phyloP scores from a whole-genome alignment of 345 rosid species.

The Schrenkiella parvula region DNA sequence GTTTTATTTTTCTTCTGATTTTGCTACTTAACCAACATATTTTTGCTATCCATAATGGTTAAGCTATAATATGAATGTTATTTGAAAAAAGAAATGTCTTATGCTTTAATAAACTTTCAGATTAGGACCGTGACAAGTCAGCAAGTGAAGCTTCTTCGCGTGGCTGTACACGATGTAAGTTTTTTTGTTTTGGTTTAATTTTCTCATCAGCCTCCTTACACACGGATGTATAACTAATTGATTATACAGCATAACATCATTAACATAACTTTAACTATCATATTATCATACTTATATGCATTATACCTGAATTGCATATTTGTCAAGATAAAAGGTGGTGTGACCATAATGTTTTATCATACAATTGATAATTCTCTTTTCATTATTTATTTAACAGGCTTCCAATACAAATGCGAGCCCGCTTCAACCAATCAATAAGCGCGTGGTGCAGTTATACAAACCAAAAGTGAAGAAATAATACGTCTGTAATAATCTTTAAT shows the following conservation, averaged over 20 bases:
- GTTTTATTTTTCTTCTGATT: too few species aligned
- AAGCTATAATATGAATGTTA: too few species aligned
- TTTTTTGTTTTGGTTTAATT: not conserved
- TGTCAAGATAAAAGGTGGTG: not conserved
- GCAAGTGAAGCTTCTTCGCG: constrained; percentile 62
- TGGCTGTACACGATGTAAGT: constrained; percentile 78
- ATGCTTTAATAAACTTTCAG: constrained; percentile 28
- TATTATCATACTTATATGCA: not conserved
- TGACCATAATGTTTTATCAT: not conserved
- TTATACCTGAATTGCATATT: not conserved
- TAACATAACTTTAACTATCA: not conserved
- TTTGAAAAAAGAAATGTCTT: not conserved
- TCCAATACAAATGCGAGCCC: constrained; percentile 65
- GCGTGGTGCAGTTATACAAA: constrained; percentile 39
- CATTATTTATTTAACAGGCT: constrained; percentile 36
- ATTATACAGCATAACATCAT: not conserved
- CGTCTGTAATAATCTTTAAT: not conserved
- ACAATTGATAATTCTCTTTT: not conserved
- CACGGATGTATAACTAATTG: not conserved
- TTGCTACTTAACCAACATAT: too few species aligned
- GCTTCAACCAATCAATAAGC: constrained; percentile 37
- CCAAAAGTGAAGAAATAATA: constrained; percentile 19
- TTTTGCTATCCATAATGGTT: too few species aligned
- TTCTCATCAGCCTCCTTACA: not conserved
- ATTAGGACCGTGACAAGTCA: constrained; percentile 51